Base-by-base conservation (phyloP, 2,329 filamentous ascomycete genomes). In the Talaromyces sp. region DNA sequence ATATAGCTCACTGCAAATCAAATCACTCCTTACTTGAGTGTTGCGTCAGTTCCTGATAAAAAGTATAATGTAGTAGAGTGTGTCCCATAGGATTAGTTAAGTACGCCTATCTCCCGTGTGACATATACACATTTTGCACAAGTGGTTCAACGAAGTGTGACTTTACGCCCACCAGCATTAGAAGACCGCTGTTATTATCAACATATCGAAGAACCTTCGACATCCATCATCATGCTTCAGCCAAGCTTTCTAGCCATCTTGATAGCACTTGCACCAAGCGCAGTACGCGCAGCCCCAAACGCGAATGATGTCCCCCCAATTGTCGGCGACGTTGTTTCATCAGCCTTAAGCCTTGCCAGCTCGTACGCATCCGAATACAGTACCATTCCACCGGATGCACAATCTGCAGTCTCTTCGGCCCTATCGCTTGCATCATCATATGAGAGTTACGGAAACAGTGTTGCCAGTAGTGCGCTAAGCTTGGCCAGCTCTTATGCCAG, bases 311-410 rank as follows among this genome's bases (percentile, higher is more conserved):
- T 63, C 12, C 62, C 62, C 18, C 62, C 62, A 28, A 39, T 48
- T 2, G 40, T 60, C 21, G 42, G 39, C 6, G 48, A 48, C 11
- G 52, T 63, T 35, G 62, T 60, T 16, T 56, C 50, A n/a, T 63
- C 62, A 37, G 62, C 62, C 8, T 16, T 63, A 23, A 42, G 18
- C 31, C 58, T 63, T 11, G 62, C 62, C 16, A 57, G 44, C 18
- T 63, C 62, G 9, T 63, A 63, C 35, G 62, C 57, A n/a, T 63
- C 62, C 8, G 62, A 63, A 57, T 63, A 63, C 42, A 60, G 46
- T 23, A 63, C 62, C 16, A 60, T 60, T 11, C 62, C 62, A 14
- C 62, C 62, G 6, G 62, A 60, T 23, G 62, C 62, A 12, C 37
- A 54, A 57, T 63, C 62, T 25, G 57, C 58, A 18, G 58, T 56